Conservation (phyloP, 2,329 filamentous ascomycete genomes). For the Fusarium poae region DNA sequence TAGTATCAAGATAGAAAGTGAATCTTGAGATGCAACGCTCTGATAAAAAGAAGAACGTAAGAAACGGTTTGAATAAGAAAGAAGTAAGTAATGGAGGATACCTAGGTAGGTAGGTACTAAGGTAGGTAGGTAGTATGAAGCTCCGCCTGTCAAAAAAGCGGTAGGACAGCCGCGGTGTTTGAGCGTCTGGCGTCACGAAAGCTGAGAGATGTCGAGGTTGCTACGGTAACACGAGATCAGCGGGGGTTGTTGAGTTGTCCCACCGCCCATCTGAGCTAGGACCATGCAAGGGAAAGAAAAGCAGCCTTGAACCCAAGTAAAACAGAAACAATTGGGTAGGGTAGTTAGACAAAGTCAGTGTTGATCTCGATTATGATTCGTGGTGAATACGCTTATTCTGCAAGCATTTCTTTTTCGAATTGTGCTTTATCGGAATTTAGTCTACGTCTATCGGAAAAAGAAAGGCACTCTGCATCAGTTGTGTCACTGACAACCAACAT, state of each 20-base stretch:
- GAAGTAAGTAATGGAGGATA: conserved; percentile 6
- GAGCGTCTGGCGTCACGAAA: conserved; percentile 32
- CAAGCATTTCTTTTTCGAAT: not conserved
- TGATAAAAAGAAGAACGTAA: conserved; percentile 23
- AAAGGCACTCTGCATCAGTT: conserved; percentile 11
- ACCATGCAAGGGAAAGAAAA: conserved; percentile 20
- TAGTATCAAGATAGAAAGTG: conserved; percentile 22
- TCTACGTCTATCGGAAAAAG: conserved; percentile 1
- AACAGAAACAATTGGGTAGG: conserved; percentile 19
- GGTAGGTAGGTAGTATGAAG: conserved; percentile 26
- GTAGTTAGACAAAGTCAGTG: no score
- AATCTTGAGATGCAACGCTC: conserved; percentile 29
- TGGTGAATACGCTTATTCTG: not conserved
- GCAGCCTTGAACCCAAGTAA: conserved; percentile 7
- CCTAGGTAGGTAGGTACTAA: not conserved
- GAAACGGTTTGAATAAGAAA: conserved; percentile 32
- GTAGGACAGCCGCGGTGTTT: conserved; percentile 41
- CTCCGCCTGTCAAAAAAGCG: conserved; percentile 43
- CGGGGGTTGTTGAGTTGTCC: conserved; percentile 33
- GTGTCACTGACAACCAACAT: conserved; percentile 4
- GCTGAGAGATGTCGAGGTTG: conserved; percentile 21
- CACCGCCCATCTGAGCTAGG: conserved; percentile 21
- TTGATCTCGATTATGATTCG: conserved; percentile 7
- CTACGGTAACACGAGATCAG: conserved; percentile 32
- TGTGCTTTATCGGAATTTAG: conserved; percentile 9